Conservation (phyloP, 139 green algal species). For the Astrephomene gubernaculifera region DNA sequence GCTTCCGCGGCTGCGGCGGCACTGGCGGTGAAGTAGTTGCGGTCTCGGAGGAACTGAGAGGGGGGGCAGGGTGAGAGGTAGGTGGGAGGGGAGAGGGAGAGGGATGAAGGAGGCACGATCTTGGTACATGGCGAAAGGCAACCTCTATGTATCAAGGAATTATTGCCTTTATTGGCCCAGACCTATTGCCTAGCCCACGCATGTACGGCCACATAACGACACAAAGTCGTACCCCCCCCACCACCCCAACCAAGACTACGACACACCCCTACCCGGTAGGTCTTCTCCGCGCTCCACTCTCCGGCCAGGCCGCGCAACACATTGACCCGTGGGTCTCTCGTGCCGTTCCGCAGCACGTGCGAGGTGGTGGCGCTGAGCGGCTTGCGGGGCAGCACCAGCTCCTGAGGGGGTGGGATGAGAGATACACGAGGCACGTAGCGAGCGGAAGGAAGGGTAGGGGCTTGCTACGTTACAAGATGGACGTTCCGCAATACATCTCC, state of each 20-base stretch:
- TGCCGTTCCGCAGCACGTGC: slow-evolving; percentile 52
- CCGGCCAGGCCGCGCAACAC: slow-evolving; percentile 46
- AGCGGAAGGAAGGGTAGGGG: too few relatives aligned
- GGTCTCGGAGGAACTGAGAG: slow-evolving; percentile 22
- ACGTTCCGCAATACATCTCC: too few relatives aligned
- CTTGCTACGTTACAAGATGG: too few relatives aligned
- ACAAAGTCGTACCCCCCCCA: background rate
- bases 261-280: background rate
- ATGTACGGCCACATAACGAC: background rate
- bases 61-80: too few relatives aligned
- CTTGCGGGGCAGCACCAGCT: slow-evolving; percentile 80
- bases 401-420: slow-evolving; percentile 47
- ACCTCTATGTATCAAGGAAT: too few relatives aligned
- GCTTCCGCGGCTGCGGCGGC: background rate
- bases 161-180: too few relatives aligned
- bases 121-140: too few relatives aligned
- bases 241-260: background rate
- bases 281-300: slow-evolving; percentile 22
- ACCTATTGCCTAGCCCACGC: too few relatives aligned
- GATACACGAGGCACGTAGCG: too few relatives aligned
- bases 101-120: too few relatives aligned
- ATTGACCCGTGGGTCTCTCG: slow-evolving; percentile 56
- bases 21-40: slow-evolving; percentile 16
- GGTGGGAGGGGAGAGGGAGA: too few relatives aligned
- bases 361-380: slow-evolving; percentile 51